A percentile compares a stretch with the other conserved stretches of the same genome.
phyloP scores from a whole-genome alignment of 805 yeast genomes.

The Wickerhamia fluorescens region DNA sequence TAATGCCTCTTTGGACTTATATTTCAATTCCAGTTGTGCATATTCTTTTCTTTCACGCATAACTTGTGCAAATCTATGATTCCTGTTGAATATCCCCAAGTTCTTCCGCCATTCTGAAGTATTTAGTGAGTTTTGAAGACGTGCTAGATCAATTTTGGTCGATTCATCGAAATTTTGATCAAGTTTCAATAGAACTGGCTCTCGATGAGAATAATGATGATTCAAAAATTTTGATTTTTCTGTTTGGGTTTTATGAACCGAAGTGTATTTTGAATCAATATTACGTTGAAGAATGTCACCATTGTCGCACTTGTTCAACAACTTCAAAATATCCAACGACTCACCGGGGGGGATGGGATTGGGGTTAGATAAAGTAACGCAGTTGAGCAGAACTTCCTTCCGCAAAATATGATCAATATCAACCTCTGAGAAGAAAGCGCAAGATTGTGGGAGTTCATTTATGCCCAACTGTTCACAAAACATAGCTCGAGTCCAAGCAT shows the following conservation, averaged over 20 bases:
- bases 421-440: slow-evolving; percentile 92
- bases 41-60: slow-evolving; percentile 6
- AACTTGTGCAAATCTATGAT: too few relatives aligned
- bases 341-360: slow-evolving; percentile 66
- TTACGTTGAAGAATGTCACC: slow-evolving; percentile 10
- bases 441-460: slow-evolving; percentile 82
- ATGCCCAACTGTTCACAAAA: slow-evolving; percentile 91
- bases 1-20: neutral
- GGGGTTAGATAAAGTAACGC: slow-evolving; percentile 85
- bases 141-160: slow-evolving; percentile 15
- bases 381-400: slow-evolving; percentile 87
- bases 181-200: slow-evolving; percentile 10
- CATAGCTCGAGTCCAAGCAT: slow-evolving; percentile 94
- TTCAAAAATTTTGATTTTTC: slow-evolving; percentile 5
- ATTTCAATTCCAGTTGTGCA: slow-evolving; percentile 1
- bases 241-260: neutral
- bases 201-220: slow-evolving; percentile 7
- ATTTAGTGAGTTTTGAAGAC: slow-evolving; percentile 21
- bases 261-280: slow-evolving; percentile 3
- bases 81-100: slow-evolving; percentile 10
- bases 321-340: slow-evolving; percentile 50
- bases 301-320: slow-evolving; percentile 36
- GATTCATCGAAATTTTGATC: slow-evolving; percentile 10
- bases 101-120: slow-evolving; percentile 20
- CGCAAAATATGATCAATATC: slow-evolving; percentile 85